phyloP scores from a whole-genome alignment of 2,329 filamentous ascomycete genomes.

The Dothiorella sarmentorum region DNA sequence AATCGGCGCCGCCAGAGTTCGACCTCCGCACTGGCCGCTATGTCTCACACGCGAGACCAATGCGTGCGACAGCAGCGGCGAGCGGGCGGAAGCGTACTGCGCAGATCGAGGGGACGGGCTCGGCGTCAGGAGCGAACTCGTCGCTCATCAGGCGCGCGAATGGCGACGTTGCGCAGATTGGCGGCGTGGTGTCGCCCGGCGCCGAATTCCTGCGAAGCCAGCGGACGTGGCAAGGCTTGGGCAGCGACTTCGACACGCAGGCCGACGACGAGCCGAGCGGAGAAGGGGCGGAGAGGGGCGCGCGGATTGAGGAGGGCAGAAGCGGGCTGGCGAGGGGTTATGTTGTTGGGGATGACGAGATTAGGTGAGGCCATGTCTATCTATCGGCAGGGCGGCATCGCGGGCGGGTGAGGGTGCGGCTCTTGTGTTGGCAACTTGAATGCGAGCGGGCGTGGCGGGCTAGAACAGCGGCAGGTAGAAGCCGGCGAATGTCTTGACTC shows the following conservation, averaged over 20 bases:
- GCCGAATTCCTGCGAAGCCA: conserved; percentile 81
- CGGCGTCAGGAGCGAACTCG: not conserved
- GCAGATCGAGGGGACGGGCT: not conserved
- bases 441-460: too few relatives aligned
- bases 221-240: conserved; percentile 87
- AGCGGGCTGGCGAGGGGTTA: conserved; percentile 89
- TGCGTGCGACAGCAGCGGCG: conserved; percentile 38
- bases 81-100: conserved; percentile 22
- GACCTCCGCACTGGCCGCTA: conserved; percentile 86
- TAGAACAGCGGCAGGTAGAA: conserved; percentile 1
- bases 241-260: conserved; percentile 73
- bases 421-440: too few relatives aligned
- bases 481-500: conserved; percentile 2
- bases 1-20: conserved; percentile 76
- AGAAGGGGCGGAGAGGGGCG: conserved; percentile 51
- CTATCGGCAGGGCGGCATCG: not conserved
- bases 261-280: conserved; percentile 58
- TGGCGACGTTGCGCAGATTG: conserved; percentile 74
- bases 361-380: conserved; percentile 16
- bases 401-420: not conserved
- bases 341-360: conserved; percentile 59
- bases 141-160: conserved; percentile 63
- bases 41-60: conserved; percentile 72
- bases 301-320: conserved; percentile 77
- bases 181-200: conserved; percentile 83